Evolutionary conservation across 306 rosid species (phyloP).

Genomic region (Purshia tridentata): DNA sequence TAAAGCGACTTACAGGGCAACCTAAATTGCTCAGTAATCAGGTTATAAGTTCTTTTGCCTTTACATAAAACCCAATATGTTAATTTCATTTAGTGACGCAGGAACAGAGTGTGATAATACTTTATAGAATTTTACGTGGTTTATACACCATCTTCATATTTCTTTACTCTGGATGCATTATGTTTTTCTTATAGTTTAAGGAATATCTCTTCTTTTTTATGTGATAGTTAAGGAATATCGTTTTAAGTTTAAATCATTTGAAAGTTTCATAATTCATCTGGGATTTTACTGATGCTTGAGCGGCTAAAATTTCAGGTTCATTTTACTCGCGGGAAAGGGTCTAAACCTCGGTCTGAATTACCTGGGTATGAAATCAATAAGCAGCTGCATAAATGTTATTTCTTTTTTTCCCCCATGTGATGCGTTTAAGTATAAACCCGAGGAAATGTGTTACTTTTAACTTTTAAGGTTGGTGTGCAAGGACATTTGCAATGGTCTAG

Average conservation of each 20-base stretch:
- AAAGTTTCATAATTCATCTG: neutral
- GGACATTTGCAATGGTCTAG: conserved; percentile 35
- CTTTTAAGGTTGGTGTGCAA: conserved; percentile 32
- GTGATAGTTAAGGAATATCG: too few relatives aligned
- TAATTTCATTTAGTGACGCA: neutral
- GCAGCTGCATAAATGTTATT: neutral
- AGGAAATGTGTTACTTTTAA: neutral
- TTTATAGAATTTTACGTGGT: neutral
- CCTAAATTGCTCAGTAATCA: conserved; percentile 31
- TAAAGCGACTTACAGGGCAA: conserved; percentile 32
- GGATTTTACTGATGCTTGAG: too few relatives aligned
- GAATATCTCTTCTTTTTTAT: too few relatives aligned
- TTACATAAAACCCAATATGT: neutral
- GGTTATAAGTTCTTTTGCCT: conserved; percentile 7
- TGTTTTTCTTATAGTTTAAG: too few relatives aligned
- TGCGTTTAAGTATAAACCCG: neutral
- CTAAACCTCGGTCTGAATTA: conserved; percentile 31
- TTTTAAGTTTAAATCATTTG: neutral
- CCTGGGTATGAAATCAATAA: conserved; percentile 33
- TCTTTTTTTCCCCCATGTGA: neutral
- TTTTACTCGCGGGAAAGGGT: conserved; percentile 26
- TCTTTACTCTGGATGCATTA: neutral
- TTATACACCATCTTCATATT: neutral
- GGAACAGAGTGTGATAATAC: neutral
- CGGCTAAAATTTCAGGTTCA: conserved; percentile 29